Base-by-base conservation (phyloP, 2,329 filamentous ascomycete species). In the Huntiella bhutanensis region DNA sequence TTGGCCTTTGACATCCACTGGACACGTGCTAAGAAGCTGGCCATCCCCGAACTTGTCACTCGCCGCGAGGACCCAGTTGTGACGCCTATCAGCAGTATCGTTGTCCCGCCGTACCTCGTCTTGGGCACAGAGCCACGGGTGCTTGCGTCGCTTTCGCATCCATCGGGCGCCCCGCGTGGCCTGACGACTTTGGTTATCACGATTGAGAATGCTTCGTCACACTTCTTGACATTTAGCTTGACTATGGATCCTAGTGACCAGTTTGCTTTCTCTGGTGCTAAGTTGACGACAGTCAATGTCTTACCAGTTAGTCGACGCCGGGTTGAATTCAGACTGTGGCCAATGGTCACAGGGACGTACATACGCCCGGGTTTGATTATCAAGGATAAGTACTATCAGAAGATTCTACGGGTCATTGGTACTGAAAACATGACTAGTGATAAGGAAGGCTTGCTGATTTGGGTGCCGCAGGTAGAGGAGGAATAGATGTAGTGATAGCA, bases 171-270 rank as follows among this genome's bases (percentile, higher is more conserved):
- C 2, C 53, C 54, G 5, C 49, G 60, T 45, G 47, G 55, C 8
- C 55, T 73, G 6, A 52, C 72, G 39, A 62, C 66, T 47, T 58
- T 77, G 11, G 63, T 69, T 37, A 58, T 75, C 57, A 84, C 77
- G 3, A 76, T 98, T 48, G 91, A 98, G 62, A 98, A 98, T 58
- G 82, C 87, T 0, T 95, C 88, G 0, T 81, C 78, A 59, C 91
- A 98, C 60, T 92, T 94, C 62, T 72, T 98, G 43, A 94, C 87
- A 0, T 98, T 98, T 62, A 86, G 83, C 28, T 62, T 96, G 42
- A 77, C 70, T 19, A 93, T 98, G 86, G 88, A 98, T 54, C 82
- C 86, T 2, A 88, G 77, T 58, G 85, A 93, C 52, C 75, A 85
- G 45, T 96, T 96, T 61, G 88, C 86, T 0, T 96, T 98, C 60